These are phyloP conservation scores for Fonsecaea pugnacius DNA, from an alignment of 2,329 filamentous ascomycete species.

Conservation along the genomic window DNA sequence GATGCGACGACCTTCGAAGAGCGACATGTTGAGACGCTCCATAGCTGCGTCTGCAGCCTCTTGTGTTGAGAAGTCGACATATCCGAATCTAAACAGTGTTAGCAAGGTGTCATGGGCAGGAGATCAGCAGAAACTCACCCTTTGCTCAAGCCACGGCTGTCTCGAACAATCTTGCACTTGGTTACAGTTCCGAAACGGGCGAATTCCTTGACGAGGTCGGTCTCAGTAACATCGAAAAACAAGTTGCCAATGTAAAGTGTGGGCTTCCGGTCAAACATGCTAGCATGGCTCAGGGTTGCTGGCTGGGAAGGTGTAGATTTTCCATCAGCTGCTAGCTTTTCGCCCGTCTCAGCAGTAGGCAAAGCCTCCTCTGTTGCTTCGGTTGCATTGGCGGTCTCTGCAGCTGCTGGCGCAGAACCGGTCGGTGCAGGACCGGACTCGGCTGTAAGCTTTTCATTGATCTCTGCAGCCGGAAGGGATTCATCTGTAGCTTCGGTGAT, in stretches of 20 bases:
- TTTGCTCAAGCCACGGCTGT: constrained; percentile 68
- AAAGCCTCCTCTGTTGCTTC: constrained; percentile 28
- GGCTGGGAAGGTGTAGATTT: background rate
- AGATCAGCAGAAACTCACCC: constrained; percentile 56
- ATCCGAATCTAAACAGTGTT: constrained; percentile 62
- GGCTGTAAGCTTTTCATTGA: constrained; percentile 20
- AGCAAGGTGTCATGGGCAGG: constrained; percentile 6
- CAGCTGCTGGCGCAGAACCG: constrained; percentile 32
- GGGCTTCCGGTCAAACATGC: constrained; percentile 43
- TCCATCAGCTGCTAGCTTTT: constrained; percentile 15
- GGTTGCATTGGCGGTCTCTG: constrained; percentile 33
- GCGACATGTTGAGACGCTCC: constrained; percentile 61
- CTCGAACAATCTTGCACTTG: constrained; percentile 61
- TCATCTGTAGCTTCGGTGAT: constrained; percentile 28
- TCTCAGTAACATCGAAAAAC: constrained; percentile 68
- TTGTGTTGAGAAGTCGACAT: constrained; percentile 62
- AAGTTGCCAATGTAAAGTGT: constrained; percentile 71
- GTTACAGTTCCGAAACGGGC: constrained; percentile 61
- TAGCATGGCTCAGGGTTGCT: background rate
- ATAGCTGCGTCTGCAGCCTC: constrained; percentile 62
- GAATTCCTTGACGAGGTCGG: constrained; percentile 65
- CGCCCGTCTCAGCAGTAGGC: constrained; percentile 29
- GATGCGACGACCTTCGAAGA: constrained; percentile 68
- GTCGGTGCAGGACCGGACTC: constrained; percentile 14
- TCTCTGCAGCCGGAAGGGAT: constrained; percentile 29